These are phyloP conservation scores for Colletotrichum musae DNA, from an alignment of 2,329 filamentous ascomycete species.

Conservation along the genomic window DNA sequence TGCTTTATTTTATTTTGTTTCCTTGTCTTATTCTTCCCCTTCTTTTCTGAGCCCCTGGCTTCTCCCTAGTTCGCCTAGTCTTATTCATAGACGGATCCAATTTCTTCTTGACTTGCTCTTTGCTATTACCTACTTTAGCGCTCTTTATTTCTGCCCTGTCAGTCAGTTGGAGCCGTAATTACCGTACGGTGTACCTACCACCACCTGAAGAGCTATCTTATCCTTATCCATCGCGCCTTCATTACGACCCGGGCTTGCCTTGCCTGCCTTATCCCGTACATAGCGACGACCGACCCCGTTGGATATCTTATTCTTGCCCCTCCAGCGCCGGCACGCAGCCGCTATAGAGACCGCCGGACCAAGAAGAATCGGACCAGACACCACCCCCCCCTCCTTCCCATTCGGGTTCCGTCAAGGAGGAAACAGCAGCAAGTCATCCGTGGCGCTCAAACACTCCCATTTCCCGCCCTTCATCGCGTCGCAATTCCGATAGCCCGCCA, in stretches of 20 bases:
- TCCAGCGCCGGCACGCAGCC: conserved; percentile 23
- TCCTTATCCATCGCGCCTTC: neutral
- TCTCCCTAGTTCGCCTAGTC: conserved; percentile 6
- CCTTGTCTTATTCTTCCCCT: conserved; percentile 5
- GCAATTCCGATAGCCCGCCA: conserved; percentile 19
- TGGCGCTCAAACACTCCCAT: conserved; percentile 21
- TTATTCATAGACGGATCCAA: conserved; percentile 9
- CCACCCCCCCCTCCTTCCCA: neutral
- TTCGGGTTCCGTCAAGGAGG: conserved; percentile 8
- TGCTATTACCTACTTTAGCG: conserved; percentile 9
- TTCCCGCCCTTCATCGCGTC: conserved; percentile 12
- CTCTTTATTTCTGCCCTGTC: conserved; percentile 21
- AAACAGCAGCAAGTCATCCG: neutral
- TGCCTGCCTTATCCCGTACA: neutral
- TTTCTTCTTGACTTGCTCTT: conserved; percentile 26
- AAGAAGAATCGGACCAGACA: conserved; percentile 7
- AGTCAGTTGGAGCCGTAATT: conserved; percentile 22
- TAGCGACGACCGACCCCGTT: too few relatives aligned
- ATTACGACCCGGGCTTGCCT: neutral
- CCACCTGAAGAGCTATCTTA: conserved; percentile 4
- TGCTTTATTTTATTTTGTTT: conserved; percentile 5
- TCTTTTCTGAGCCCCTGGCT: conserved; percentile 24
- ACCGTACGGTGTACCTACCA: neutral
- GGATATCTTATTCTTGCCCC: conserved; percentile 12
- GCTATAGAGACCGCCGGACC: neutral